These are phyloP conservation scores for Tranzscheliella williamsii DNA, from an alignment of 1,284 basidiomycete species.

Conservation along the genomic window DNA sequence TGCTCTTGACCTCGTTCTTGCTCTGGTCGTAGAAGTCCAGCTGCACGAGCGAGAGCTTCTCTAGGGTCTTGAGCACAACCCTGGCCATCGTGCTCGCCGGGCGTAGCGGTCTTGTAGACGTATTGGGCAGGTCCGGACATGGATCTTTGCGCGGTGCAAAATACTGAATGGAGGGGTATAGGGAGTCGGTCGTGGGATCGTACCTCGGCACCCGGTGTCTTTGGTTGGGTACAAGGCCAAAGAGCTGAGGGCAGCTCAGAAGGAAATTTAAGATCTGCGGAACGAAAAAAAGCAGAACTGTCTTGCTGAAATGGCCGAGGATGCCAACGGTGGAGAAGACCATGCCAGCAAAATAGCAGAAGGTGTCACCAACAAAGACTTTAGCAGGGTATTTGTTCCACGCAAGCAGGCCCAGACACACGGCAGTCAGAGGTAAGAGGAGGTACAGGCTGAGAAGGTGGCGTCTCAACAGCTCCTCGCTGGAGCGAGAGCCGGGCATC, in stretches of 20 bases:
- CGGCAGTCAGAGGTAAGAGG: conserved; percentile 89
- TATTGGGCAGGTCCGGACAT: conserved; percentile 6
- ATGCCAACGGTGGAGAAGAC: conserved; percentile 54
- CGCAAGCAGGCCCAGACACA: conserved; percentile 74
- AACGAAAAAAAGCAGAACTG: conserved; percentile 91
- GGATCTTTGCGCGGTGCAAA: conserved; percentile 4
- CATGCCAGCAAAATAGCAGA: conserved; percentile 86
- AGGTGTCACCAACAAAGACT: conserved; percentile 93
- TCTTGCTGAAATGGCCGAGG: conserved; percentile 90
- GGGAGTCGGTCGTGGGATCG: conserved; percentile 6
- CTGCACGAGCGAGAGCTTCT: conserved; percentile 21
- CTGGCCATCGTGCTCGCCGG: conserved; percentile 8
- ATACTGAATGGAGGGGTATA: conserved; percentile 45
- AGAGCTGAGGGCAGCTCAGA: conserved; percentile 90
- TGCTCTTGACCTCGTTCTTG: conserved; percentile 19
- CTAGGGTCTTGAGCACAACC: conserved; percentile 16
- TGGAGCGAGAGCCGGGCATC: conserved; percentile 31
- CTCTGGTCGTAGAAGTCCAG: conserved; percentile 20
- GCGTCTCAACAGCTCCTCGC: conserved; percentile 75
- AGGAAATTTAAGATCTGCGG: conserved; percentile 98
- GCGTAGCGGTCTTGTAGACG: conserved; percentile 2
- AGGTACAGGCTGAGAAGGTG: conserved; percentile 95
- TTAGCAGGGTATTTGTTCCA: conserved; percentile 75
- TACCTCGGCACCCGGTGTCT: conserved; percentile 81
- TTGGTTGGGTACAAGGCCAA: conserved; percentile 89